Evolutionary conservation across 2,329 filamentous ascomycete species (phyloP).

Genomic region (Sporothrix pallida): DNA sequence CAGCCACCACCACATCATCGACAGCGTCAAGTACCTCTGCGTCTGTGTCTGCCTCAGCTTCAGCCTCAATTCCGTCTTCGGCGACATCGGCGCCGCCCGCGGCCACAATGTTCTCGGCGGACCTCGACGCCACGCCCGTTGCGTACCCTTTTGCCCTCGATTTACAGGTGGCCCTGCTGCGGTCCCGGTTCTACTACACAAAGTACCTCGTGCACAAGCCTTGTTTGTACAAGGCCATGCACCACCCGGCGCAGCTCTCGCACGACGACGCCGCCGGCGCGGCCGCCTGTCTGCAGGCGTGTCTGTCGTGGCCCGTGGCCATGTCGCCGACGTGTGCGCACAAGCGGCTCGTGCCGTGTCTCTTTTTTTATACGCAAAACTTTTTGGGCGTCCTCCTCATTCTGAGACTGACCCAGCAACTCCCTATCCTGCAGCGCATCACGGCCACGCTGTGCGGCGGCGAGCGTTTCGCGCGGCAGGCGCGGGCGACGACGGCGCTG

Average conservation of each 20-base stretch:
- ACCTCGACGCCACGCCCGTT: conserved; percentile 52
- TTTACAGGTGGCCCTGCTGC: conserved; percentile 61
- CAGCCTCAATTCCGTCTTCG: not conserved
- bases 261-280: conserved; percentile 60
- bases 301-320: conserved; percentile 65
- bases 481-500: conserved; percentile 54
- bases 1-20: not conserved
- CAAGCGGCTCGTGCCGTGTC: conserved; percentile 63
- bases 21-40: not conserved
- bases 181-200: conserved; percentile 64
- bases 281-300: conserved; percentile 62
- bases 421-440: conserved; percentile 57
- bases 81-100: not conserved
- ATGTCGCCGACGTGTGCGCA: conserved; percentile 62
- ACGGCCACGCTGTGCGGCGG: conserved; percentile 45
- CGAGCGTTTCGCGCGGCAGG: conserved; percentile 57
- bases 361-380: conserved; percentile 68
- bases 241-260: conserved; percentile 60
- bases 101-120: conserved; percentile 52
- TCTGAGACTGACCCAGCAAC: conserved; percentile 59
- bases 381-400: conserved; percentile 64
- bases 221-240: conserved; percentile 64
- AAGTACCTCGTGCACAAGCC: conserved; percentile 64
- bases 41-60: conserved; percentile 32
- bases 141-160: conserved; percentile 60